Evolutionary conservation across 2,329 filamentous ascomycete genomes (phyloP).

Genomic region (Venturia pyrina): DNA sequence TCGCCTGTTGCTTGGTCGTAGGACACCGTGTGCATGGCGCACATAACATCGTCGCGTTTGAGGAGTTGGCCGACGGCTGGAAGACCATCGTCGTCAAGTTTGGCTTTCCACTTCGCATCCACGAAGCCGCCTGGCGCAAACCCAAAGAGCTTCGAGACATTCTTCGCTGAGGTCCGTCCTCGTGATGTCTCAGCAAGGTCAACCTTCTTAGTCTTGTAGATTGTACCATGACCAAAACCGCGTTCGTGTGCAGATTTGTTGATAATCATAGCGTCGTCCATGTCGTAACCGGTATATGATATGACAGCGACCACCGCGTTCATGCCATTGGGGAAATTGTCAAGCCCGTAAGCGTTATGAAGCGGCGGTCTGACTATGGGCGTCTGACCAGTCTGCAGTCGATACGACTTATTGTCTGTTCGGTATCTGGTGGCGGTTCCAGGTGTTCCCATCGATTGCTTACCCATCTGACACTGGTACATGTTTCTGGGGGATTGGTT

Average conservation of each 20-base stretch:
- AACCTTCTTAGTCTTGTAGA: constrained; percentile 96
- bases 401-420: constrained; percentile 96
- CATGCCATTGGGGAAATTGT: constrained; percentile 95
- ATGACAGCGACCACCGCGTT: constrained; percentile 97
- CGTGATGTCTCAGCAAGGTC: constrained; percentile 69
- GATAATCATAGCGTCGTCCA: constrained; percentile 99
- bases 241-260: constrained; percentile 96
- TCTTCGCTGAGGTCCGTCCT: constrained; percentile 54
- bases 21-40: constrained; percentile 81
- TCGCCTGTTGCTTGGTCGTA: constrained; percentile 62
- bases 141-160: constrained; percentile 75
- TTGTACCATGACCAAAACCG: constrained; percentile 88
- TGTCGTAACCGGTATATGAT: constrained; percentile 97
- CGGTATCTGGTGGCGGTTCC: constrained; percentile 74
- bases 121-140: constrained; percentile 72
- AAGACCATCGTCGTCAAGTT: constrained; percentile 79
- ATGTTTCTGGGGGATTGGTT: constrained; percentile 98
- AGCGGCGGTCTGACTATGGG: constrained; percentile 85
- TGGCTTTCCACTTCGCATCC: constrained; percentile 57
- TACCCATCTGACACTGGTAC: constrained; percentile 99
- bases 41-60: constrained; percentile 72
- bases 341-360: constrained; percentile 91
- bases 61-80: constrained; percentile 71
- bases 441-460: constrained; percentile 97
- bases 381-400: constrained; percentile 89